Evolutionary conservation across 306 rosid genomes (phyloP), one percentile per base, ranked within the genome.

Genomic region (Potentilla sterilis): DNA sequence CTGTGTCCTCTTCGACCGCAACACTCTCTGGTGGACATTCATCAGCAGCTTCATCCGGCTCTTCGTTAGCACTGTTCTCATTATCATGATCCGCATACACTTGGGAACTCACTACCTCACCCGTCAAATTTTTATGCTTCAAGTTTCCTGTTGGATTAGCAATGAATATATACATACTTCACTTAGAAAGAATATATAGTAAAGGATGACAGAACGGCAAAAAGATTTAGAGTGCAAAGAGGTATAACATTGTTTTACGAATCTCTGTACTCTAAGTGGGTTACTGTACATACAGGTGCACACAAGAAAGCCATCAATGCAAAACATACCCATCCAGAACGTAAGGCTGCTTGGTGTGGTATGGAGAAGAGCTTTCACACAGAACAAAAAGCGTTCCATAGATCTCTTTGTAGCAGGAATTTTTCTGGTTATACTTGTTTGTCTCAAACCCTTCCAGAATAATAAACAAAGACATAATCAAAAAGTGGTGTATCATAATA

Each of bases 341-440:
- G 81, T 57, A 74, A 78, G 77, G 24, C 83, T 79, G 32, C 77
- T 83, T 57, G 86, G 55, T 24, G 86, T 54, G 32, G 81, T 66
- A 48, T 83, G 78, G 70, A 83, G 81, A 71, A 83, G 81, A 47
- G 83, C 83, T 74, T 83, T 83, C 75, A 83, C 86, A 67, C 67
- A 78, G 75, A 83, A 83, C 70, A 83, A 72, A 51, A 63, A 72
- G 51, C 79, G 86, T 58, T 83, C 86, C 86, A 83, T 79, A 64
- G 86, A 83, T 73, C 86, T 79, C 75, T 83, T 83, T 48, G 83
- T 79, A 28, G 86, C 75, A 21, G 86, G 86, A 61, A 83, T 79
- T 79, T 83, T 83, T 73, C 86, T 64, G 54, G 83, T 83, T 42
- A 83, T 76, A 21, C 42, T 67, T 66, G 81, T 79, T 72, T 71